Evolutionary conservation across 2,329 filamentous ascomycete species (phyloP).

Genomic region (Colletotrichum coccodes): DNA sequence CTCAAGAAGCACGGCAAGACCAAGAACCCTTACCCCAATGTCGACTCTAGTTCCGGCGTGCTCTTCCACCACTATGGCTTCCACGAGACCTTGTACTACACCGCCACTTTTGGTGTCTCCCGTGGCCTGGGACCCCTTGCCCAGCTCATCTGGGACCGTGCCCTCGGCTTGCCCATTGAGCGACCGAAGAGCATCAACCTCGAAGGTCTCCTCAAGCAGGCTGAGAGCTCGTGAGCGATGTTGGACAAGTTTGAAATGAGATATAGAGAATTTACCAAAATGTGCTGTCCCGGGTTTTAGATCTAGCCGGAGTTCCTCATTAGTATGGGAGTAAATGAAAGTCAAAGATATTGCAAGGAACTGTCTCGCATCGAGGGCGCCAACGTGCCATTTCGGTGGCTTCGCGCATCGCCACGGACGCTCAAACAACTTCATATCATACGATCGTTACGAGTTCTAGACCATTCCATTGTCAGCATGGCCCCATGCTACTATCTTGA

Average conservation of each 20-base stretch:
- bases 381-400: no score
- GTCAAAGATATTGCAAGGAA: background rate
- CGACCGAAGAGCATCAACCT: conserved; percentile 97
- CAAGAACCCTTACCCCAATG: conserved; percentile 97
- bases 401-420: no score
- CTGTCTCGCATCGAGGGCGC: no score
- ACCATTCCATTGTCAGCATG: no score
- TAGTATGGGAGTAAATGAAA: background rate
- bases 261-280: background rate
- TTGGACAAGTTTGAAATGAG: background rate
- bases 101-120: conserved; percentile 76
- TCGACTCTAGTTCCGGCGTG: conserved; percentile 92
- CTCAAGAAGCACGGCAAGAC: conserved; percentile 97
- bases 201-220: conserved; percentile 80
- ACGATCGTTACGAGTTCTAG: no score
- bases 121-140: conserved; percentile 86
- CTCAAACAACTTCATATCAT: no score
- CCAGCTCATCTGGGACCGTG: conserved; percentile 96
- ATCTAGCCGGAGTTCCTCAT: conserved; percentile 24
- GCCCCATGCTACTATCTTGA: no score
- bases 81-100: conserved; percentile 96
- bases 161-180: conserved; percentile 94
- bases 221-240: conserved; percentile 53
- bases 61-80: conserved; percentile 99
- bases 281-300: background rate